These are phyloP conservation scores for Kurtzmaniella quercitrusa DNA, from an alignment of 1,139 yeast genomes.

Conservation along the genomic window DNA sequence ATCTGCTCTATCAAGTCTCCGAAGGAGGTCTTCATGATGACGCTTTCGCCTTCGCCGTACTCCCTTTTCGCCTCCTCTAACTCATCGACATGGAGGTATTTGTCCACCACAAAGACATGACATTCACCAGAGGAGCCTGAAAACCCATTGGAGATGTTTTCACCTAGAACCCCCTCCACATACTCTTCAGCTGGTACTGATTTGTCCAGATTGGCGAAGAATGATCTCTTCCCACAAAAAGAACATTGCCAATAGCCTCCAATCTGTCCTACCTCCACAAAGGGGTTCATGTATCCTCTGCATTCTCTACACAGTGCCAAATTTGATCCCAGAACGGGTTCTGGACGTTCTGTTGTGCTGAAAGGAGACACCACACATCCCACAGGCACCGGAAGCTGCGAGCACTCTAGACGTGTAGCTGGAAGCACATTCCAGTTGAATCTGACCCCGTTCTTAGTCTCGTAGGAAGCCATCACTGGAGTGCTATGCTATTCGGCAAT, in stretches of 20 bases:
- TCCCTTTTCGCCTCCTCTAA: background rate
- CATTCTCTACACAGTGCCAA: constrained; percentile 23
- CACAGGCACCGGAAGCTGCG: constrained; percentile 29
- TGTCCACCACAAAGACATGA: constrained; percentile 25
- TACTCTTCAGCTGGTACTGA: constrained; percentile 11
- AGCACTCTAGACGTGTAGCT: constrained; percentile 33
- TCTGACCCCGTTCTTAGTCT: constrained; percentile 24
- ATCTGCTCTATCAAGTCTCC: constrained; percentile 15
- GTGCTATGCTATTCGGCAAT: background rate
- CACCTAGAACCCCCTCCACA: constrained; percentile 19
- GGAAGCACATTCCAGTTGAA: constrained; percentile 59
- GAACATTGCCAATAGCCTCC: constrained; percentile 36
- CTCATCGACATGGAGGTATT: constrained; percentile 26
- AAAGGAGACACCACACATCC: constrained; percentile 37
- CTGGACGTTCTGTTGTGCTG: constrained; percentile 6
- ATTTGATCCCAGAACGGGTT: constrained; percentile 11
- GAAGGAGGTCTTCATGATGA: constrained; percentile 12
- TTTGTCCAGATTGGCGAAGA: constrained; percentile 17
- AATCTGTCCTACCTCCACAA: constrained; percentile 21
- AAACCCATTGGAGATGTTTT: constrained; percentile 25
- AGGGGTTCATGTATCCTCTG: constrained; percentile 25
- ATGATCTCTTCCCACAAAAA: constrained; percentile 24
- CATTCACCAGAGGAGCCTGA: constrained; percentile 20
- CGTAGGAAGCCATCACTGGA: background rate
- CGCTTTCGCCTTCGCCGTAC: constrained; percentile 5